These are phyloP conservation scores for Silene latifolia DNA, from an alignment of 148 eudicot genomes.

Conservation along the genomic window DNA sequence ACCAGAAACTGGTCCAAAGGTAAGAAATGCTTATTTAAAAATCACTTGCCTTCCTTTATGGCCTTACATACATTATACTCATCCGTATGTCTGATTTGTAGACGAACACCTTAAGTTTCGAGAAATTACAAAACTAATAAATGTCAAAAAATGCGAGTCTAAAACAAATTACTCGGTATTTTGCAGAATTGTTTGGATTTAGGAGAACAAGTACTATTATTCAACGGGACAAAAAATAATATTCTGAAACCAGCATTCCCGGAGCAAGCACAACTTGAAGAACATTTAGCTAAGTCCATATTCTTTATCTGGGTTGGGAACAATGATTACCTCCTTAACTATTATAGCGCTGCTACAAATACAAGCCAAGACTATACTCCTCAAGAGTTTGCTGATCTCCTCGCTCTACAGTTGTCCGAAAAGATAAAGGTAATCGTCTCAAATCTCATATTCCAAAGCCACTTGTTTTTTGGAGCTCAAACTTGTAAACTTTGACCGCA, in stretches of 20 bases:
- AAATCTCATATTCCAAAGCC: too few relatives aligned
- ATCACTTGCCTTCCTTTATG: too few relatives aligned
- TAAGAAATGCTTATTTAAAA: conserved; percentile 7
- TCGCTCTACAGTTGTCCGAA: conserved; percentile 18
- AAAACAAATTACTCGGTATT: not conserved
- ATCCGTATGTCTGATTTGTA: too few relatives aligned
- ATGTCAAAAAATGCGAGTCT: too few relatives aligned
- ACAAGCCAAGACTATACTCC: conserved; percentile 22
- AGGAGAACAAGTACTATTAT: conserved; percentile 40
- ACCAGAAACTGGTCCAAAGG: conserved; percentile 38
- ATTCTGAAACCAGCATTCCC: conserved; percentile 20
- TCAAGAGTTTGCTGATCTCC: conserved; percentile 36
- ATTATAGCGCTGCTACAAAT: conserved; percentile 11
- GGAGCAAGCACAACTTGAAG: conserved; percentile 5
- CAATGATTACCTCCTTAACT: conserved; percentile 50
- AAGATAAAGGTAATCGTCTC: conserved; percentile 30
- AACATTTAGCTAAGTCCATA: conserved; percentile 38
- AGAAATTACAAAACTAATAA: too few relatives aligned
- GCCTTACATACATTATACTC: too few relatives aligned
- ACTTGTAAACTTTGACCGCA: too few relatives aligned
- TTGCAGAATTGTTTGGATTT: conserved; percentile 48
- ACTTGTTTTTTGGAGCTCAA: too few relatives aligned
- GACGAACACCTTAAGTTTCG: too few relatives aligned
- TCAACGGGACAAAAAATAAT: conserved; percentile 30
- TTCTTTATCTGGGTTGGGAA: conserved; percentile 37